A percentile compares a stretch with the other conserved stretches of the same genome.
Evolutionary conservation across 2,329 filamentous ascomycete species (phyloP).

Genomic region (Bimuria novae-zelandiae): DNA sequence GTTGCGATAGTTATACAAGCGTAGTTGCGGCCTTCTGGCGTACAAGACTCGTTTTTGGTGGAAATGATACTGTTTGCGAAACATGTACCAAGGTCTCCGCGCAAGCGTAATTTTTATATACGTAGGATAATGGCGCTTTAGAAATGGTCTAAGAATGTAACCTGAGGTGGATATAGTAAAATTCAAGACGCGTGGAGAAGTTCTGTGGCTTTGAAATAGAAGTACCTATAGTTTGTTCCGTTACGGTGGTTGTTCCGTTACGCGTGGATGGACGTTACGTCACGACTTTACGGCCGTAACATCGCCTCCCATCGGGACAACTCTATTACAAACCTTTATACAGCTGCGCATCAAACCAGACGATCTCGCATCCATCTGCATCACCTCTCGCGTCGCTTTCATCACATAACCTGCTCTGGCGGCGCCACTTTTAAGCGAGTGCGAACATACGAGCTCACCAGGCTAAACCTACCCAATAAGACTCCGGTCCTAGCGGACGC

Average conservation of each 20-base stretch:
- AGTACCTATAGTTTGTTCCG: background rate
- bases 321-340: too few relatives aligned
- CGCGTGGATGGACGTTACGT: background rate
- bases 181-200: background rate
- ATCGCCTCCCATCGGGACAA: background rate
- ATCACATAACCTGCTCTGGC: background rate
- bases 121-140: background rate
- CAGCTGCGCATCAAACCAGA: background rate
- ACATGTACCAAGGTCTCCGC: background rate
- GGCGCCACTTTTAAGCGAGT: background rate
- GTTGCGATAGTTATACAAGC: background rate
- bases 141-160: background rate
- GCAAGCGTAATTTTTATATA: background rate
- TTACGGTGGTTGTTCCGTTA: background rate
- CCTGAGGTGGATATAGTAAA: background rate
- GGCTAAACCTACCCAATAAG: background rate
- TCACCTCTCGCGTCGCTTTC: background rate
- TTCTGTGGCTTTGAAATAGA: background rate
- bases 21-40: background rate
- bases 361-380: background rate
- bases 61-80: background rate
- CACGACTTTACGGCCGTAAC: slow-evolving; percentile 3
- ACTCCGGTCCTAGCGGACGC: background rate
- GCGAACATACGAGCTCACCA: slow-evolving; percentile 1
- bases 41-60: background rate